These are phyloP conservation scores for Eucalyptus pauciflora DNA, from an alignment of 345 rosid species.

Conservation along the genomic window DNA sequence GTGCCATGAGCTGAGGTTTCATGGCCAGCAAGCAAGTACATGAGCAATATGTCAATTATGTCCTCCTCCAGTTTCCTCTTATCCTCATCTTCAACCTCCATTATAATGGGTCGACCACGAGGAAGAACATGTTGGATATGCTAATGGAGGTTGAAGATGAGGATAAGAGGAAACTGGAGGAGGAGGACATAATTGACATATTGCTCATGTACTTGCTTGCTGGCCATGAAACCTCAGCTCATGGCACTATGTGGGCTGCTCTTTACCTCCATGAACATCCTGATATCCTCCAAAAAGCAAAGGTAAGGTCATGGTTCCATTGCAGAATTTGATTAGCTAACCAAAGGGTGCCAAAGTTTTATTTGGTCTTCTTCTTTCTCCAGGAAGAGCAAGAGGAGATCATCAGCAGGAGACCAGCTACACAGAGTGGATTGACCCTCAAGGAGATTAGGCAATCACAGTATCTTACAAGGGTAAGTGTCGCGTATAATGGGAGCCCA, in stretches of 20 bases:
- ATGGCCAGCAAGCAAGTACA: too few relatives aligned
- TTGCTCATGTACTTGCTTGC: conserved; percentile 10
- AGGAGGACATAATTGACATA: conserved; percentile 14
- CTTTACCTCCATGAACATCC: conserved; percentile 5
- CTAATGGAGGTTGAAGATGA: conserved; percentile 22
- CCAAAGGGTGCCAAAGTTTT: background rate
- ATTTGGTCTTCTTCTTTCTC: background rate
- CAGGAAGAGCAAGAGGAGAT: conserved; percentile 22
- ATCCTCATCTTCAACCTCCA: too few relatives aligned
- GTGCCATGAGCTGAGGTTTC: too few relatives aligned
- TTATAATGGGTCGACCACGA: background rate
- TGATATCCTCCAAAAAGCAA: conserved; percentile 6
- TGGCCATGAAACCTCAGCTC: conserved; percentile 19
- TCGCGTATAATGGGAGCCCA: background rate
- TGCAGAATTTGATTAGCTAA: background rate
- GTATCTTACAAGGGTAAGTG: conserved; percentile 4
- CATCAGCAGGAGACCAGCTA: background rate
- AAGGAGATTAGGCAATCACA: conserved; percentile 6
- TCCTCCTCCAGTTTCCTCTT: too few relatives aligned
- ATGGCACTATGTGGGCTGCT: conserved; percentile 9
- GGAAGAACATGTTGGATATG: conserved; percentile 10
- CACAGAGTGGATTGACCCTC: conserved; percentile 7
- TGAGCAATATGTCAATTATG: too few relatives aligned
- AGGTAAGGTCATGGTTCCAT: background rate
- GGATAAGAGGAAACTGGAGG: conserved; percentile 1